Conservation (phyloP, 768 basidiomycete species). For the Amanita pallidorosea region DNA sequence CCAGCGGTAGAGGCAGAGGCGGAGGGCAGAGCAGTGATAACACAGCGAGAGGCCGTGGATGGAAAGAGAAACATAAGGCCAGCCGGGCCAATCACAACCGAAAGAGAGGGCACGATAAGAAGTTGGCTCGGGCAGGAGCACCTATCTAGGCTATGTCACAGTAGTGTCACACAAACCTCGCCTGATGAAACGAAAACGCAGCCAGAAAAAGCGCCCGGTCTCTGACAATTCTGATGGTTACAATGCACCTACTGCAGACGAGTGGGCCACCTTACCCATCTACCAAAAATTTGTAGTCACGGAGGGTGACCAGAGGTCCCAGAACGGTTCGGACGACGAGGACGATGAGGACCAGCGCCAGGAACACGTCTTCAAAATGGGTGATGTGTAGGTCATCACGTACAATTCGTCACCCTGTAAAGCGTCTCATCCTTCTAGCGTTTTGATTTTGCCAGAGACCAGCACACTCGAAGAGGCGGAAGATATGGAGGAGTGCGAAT, state of each 20-base stretch:
- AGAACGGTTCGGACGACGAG: conserved; percentile 11
- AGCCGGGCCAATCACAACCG: conserved; percentile 63
- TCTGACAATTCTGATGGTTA: background rate
- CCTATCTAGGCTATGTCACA: too few relatives aligned
- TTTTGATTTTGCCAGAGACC: conserved; percentile 29
- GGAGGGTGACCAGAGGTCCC: background rate
- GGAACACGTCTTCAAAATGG: conserved; percentile 18
- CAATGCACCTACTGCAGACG: conserved; percentile 7
- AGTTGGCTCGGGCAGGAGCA: conserved; percentile 60
- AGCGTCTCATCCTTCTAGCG: conserved; percentile 17
- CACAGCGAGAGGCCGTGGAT: conserved; percentile 44
- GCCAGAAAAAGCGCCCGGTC: background rate
- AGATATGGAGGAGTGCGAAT: conserved; percentile 20
- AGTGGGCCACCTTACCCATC: conserved; percentile 10
- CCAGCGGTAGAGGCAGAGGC: conserved; percentile 23
- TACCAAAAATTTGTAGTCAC: conserved; percentile 18
- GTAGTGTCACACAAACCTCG: background rate
- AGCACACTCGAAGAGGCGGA: conserved; percentile 13
- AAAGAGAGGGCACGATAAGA: conserved; percentile 82
- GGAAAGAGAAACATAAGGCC: conserved; percentile 72
- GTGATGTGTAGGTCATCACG: conserved; percentile 23
- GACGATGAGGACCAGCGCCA: conserved; percentile 10
- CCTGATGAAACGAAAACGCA: background rate
- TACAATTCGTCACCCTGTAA: background rate
- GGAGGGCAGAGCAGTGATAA: conserved; percentile 22